Evolutionary conservation across 2,329 filamentous ascomycete species (phyloP).

Genomic region (Keithomyces neogunnii): DNA sequence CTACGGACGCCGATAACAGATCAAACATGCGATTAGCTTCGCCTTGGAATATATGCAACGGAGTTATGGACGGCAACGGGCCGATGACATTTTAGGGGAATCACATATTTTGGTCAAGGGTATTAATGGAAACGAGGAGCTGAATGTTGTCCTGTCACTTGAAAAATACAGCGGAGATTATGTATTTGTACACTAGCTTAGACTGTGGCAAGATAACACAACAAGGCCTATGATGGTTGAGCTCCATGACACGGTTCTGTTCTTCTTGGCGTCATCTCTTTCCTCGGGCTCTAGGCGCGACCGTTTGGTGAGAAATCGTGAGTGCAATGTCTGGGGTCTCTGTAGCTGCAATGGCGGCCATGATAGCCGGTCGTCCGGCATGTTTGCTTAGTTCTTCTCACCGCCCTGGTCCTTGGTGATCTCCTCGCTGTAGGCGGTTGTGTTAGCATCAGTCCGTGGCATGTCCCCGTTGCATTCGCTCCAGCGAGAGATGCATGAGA

Average conservation of each 20-base stretch:
- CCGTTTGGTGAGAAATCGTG: background rate
- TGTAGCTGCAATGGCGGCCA: background rate
- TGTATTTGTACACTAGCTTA: conserved; percentile 32
- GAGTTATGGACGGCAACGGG: conserved; percentile 6
- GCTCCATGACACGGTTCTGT: conserved; percentile 8
- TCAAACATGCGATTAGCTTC: conserved; percentile 1
- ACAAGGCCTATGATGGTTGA: conserved; percentile 13
- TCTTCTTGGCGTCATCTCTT: background rate
- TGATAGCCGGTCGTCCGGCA: background rate
- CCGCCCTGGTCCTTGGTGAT: conserved; percentile 65
- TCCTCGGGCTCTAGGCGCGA: background rate
- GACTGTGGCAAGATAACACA: conserved; percentile 15
- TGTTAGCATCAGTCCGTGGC: conserved; percentile 2
- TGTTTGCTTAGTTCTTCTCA: conserved; percentile 47
- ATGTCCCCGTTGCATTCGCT: background rate
- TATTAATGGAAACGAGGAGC: conserved; percentile 8
- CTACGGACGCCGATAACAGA: conserved; percentile 57
- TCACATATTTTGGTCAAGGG: conserved; percentile 7
- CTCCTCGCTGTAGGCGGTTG: conserved; percentile 52
- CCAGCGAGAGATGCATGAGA: background rate
- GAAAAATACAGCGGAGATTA: conserved; percentile 12
- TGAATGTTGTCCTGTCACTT: conserved; percentile 8
- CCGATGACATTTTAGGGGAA: conserved; percentile 2
- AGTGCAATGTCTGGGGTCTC: background rate
- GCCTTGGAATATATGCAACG: background rate